phyloP scores from a whole-genome alignment of 2,329 filamentous ascomycete genomes.

The Phialocephala sp. region DNA sequence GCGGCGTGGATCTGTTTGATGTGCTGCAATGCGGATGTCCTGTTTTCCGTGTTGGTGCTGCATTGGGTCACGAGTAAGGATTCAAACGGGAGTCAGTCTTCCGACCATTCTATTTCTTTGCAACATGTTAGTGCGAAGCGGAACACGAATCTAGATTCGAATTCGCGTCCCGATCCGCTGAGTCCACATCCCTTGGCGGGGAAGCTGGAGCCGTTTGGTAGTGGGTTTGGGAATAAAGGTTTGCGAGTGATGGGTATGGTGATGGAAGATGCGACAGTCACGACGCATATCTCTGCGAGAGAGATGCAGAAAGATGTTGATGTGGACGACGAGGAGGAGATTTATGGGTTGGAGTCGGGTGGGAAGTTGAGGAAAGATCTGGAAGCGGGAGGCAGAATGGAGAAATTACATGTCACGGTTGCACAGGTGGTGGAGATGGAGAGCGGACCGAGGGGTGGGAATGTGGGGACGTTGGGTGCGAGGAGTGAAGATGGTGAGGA shows the following conservation, averaged over 20 bases:
- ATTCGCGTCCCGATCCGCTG: neutral
- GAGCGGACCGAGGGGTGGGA: neutral
- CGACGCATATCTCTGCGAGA: slow-evolving; percentile 10
- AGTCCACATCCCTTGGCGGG: neutral
- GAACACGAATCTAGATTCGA: neutral
- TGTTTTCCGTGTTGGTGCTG: slow-evolving; percentile 63
- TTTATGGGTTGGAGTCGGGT: neutral
- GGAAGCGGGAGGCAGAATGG: neutral
- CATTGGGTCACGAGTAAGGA: slow-evolving; percentile 60
- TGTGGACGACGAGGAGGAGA: neutral
- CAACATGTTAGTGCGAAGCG: neutral
- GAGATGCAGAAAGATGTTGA: neutral
- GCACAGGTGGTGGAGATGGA: neutral
- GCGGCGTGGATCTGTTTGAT: slow-evolving; percentile 69
- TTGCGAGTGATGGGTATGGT: neutral
- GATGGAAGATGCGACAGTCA: neutral
- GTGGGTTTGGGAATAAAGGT: no score
- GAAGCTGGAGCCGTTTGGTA: neutral
- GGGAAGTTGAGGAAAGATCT: neutral
- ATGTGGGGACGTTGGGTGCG: no score
- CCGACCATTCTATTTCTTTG: neutral
- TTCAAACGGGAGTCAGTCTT: neutral
- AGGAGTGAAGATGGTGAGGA: slow-evolving; percentile 1
- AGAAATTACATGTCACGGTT: neutral
- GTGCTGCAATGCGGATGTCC: slow-evolving; percentile 67